phyloP scores from a whole-genome alignment of 2,329 filamentous ascomycete genomes.

The Alternaria sp. region DNA sequence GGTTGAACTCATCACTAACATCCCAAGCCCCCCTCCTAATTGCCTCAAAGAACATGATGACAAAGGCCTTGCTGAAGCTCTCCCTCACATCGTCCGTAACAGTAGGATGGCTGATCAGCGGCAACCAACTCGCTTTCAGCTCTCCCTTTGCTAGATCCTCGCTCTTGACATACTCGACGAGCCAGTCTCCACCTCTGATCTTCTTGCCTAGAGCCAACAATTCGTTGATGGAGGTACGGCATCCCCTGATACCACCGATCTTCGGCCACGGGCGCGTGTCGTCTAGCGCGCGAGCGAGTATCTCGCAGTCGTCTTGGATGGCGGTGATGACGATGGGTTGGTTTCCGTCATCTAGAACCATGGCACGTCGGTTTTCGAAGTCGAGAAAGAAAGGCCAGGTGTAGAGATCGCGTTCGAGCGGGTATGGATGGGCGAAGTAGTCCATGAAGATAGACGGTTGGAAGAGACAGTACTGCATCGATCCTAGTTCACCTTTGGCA shows the following conservation, averaged over 20 bases:
- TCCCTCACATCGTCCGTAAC: constrained; percentile 47
- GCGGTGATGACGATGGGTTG: constrained; percentile 36
- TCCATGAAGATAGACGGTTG: constrained; percentile 62
- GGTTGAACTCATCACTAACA: constrained; percentile 55
- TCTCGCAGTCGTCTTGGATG: constrained; percentile 30
- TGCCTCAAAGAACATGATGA: constrained; percentile 53
- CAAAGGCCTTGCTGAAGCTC: constrained; percentile 46
- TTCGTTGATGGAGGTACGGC: constrained; percentile 31
- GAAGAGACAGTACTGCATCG: constrained; percentile 63
- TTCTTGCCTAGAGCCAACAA: constrained; percentile 38
- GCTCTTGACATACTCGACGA: constrained; percentile 53
- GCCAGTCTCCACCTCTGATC: constrained; percentile 40
- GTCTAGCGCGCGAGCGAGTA: constrained; percentile 35
- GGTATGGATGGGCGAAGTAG: constrained; percentile 60
- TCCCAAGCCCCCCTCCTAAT: constrained; percentile 53
- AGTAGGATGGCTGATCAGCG: constrained; percentile 41
- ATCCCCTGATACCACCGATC: constrained; percentile 35
- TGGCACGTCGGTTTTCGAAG: constrained; percentile 33
- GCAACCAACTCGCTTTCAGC: constrained; percentile 51
- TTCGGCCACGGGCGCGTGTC: constrained; percentile 35
- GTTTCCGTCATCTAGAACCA: constrained; percentile 36
- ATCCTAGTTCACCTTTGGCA: constrained; percentile 55
- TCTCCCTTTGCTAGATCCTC: constrained; percentile 57
- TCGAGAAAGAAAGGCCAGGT: constrained; percentile 46
- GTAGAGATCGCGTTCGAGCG: constrained; percentile 54